phyloP scores from a whole-genome alignment of 2,329 filamentous ascomycete species.

The Sporothrix pseudoabietina region DNA sequence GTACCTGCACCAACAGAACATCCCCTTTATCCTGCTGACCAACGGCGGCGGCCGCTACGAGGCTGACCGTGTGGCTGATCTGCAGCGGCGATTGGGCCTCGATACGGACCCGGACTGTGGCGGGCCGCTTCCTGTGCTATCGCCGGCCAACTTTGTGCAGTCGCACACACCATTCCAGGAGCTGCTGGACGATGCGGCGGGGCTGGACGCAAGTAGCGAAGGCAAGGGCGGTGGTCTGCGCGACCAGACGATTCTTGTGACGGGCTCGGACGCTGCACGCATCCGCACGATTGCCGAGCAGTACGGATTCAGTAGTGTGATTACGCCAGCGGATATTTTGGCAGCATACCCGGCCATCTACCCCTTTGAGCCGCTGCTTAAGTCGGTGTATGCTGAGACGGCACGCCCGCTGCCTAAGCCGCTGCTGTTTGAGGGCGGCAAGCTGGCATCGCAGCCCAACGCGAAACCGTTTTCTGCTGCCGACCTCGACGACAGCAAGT shows the following conservation, averaged over 20 bases:
- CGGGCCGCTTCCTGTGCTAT: conserved; percentile 64
- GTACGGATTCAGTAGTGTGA: conserved; percentile 78
- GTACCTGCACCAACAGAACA: conserved; percentile 70
- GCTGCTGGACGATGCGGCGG: conserved; percentile 47
- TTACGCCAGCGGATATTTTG: conserved; percentile 84
- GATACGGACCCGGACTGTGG: conserved; percentile 86
- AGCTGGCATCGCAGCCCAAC: conserved; percentile 35
- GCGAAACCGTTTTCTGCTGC: conserved; percentile 1
- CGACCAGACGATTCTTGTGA: conserved; percentile 71
- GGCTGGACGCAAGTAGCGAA: conserved; percentile 23
- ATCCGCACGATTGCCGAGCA: conserved; percentile 73
- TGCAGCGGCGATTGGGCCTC: conserved; percentile 67
- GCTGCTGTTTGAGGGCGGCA: conserved; percentile 47
- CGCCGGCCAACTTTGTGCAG: conserved; percentile 75
- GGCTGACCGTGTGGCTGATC: conserved; percentile 68
- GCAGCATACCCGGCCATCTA: conserved; percentile 73
- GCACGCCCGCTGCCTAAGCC: conserved; percentile 59
- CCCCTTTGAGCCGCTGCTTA: conserved; percentile 75
- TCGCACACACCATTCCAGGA: conserved; percentile 88
- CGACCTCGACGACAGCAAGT: conserved; percentile 53
- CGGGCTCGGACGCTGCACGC: conserved; percentile 67
- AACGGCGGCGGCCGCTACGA: conserved; percentile 92
- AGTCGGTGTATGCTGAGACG: conserved; percentile 61
- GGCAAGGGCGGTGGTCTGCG: conserved; percentile 50
- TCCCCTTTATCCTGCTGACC: conserved; percentile 92